These are phyloP conservation scores for Pyronema domesticum DNA, from an alignment of 495 filamentous ascomycete genomes.

Conservation along the genomic window DNA sequence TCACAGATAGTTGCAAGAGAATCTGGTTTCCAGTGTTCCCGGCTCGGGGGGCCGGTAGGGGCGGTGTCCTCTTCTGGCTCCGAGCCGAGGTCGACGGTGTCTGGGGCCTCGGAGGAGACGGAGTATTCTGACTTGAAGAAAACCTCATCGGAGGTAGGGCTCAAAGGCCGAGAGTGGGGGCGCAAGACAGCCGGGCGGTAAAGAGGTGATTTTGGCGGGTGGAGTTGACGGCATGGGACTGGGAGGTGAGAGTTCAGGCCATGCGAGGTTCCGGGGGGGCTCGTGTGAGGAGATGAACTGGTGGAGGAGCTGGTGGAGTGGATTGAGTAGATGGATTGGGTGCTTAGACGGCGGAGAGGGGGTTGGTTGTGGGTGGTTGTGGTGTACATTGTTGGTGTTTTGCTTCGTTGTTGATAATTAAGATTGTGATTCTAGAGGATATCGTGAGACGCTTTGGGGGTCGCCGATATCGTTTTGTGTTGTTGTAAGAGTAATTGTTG, in stretches of 20 bases:
- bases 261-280: constrained; percentile 11
- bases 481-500: no score
- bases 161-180: constrained; percentile 17
- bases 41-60: constrained; percentile 39
- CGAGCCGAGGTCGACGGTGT: no score
- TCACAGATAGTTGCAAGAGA: constrained; percentile 42
- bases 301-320: not conserved
- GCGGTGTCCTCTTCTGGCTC: constrained; percentile 30
- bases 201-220: constrained; percentile 44
- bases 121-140: not conserved
- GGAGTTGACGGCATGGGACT: constrained; percentile 38
- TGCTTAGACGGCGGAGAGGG: not conserved
- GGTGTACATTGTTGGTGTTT: constrained; percentile 6
- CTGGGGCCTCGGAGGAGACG: no score
- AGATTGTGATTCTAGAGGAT: no score
- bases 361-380: constrained; percentile 8
- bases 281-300: not conserved
- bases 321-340: not conserved
- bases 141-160: constrained; percentile 25
- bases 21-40: constrained; percentile 60
- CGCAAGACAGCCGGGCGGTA: constrained; percentile 53
- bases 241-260: constrained; percentile 13
- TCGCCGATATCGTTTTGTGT: no score
- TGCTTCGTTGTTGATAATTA: no score
- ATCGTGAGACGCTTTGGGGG: no score